phyloP scores from a whole-genome alignment of 2,329 filamentous ascomycete species.

The Trichoderma hamatum region DNA sequence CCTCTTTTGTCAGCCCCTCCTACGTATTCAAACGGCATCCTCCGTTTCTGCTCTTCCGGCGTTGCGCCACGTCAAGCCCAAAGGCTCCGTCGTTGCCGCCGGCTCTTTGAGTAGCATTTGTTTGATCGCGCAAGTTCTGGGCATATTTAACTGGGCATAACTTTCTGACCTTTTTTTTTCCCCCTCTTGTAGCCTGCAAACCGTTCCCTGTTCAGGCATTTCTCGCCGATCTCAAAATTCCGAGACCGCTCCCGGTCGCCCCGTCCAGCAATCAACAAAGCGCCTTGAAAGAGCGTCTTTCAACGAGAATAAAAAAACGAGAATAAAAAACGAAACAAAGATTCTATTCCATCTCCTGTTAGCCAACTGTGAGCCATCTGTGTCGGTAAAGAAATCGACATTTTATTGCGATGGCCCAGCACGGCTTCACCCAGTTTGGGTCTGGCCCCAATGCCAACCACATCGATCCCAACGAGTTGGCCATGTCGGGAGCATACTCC shows the following conservation, averaged over 20 bases:
- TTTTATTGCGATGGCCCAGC: conserved; percentile 53
- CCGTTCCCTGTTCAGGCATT: conserved; percentile 7
- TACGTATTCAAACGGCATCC: conserved; percentile 9
- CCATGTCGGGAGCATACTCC: conserved; percentile 65
- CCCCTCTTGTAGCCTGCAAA: conserved; percentile 7
- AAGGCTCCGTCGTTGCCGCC: conserved; percentile 22
- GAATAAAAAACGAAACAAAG: background rate
- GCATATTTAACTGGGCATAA: conserved; percentile 2
- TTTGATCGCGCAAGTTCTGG: conserved; percentile 19
- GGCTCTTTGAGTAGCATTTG: conserved; percentile 18
- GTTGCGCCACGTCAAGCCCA: conserved; percentile 27
- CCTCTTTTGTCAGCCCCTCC: conserved; percentile 23
- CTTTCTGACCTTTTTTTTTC: conserved; percentile 3
- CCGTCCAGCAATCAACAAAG: conserved; percentile 3
- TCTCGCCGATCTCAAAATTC: conserved; percentile 5
- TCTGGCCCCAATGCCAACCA: conserved; percentile 58
- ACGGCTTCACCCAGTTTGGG: conserved; percentile 60
- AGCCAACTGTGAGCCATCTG: background rate
- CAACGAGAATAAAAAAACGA: background rate
- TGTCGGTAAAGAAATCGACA: background rate
- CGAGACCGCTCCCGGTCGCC: conserved; percentile 16
- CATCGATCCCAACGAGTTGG: conserved; percentile 85
- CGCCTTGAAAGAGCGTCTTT: background rate
- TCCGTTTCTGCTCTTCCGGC: conserved; percentile 15
- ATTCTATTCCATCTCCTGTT: background rate